A percentile compares a stretch with the other conserved stretches of the same genome.
phyloP scores from a whole-genome alignment of 352 stramenopile species.

The Plasmopara muralis region DNA sequence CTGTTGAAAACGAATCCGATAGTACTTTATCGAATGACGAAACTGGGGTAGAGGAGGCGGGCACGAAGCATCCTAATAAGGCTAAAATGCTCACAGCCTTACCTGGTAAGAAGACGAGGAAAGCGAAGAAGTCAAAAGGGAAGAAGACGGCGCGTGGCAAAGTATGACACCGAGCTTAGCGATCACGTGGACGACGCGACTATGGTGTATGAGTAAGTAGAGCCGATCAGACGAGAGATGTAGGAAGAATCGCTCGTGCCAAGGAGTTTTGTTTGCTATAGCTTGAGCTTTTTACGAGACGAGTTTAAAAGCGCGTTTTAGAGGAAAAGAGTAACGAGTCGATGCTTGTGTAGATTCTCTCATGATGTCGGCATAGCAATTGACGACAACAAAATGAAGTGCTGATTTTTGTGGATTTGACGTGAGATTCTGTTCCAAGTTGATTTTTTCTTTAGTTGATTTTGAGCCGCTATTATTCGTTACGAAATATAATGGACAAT shows the following conservation, averaged over 20 bases:
- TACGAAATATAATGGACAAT: too few species aligned
- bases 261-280: background rate
- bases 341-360: too few species aligned
- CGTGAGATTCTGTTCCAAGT: too few species aligned
- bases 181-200: background rate
- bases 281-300: too few species aligned
- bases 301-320: too few species aligned
- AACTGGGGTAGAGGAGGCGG: conserved; percentile 17
- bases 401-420: too few species aligned
- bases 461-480: too few species aligned
- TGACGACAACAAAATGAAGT: too few species aligned
- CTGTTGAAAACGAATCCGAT: conserved; percentile 18
- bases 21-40: conserved; percentile 26
- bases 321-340: too few species aligned
- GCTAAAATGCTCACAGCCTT: conserved; percentile 10
- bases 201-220: background rate
- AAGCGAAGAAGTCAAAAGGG: conserved; percentile 8
- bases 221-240: background rate
- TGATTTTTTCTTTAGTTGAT: too few species aligned
- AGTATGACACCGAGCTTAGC: background rate
- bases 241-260: background rate
- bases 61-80: conserved; percentile 10
- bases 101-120: conserved; percentile 18
- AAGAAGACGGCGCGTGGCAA: conserved; percentile 7
- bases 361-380: too few species aligned